Conservation (phyloP, 2,329 filamentous ascomycete genomes). For the Arthrobotrys megalospora region DNA sequence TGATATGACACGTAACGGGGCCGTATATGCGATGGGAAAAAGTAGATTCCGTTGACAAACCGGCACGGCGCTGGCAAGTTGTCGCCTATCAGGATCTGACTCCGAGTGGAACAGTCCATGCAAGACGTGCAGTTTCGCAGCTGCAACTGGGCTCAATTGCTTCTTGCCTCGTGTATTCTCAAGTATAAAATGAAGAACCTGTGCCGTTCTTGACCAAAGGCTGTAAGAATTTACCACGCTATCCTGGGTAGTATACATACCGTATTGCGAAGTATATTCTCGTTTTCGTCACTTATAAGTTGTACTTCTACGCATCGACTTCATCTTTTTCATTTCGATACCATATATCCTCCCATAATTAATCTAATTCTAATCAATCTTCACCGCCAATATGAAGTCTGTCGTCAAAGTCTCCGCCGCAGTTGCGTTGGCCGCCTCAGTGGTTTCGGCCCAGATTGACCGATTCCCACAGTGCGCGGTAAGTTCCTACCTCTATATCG, state of each 20-base stretch:
- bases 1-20: conserved; percentile 34
- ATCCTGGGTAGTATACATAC: conserved; percentile 2
- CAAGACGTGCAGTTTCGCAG: not conserved
- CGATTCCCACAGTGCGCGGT: conserved; percentile 40
- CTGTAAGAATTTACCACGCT: not conserved
- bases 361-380: conserved; percentile 10
- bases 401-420: not conserved
- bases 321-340: conserved; percentile 8
- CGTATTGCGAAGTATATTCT: conserved; percentile 7
- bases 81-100: conserved; percentile 23
- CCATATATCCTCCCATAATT: conserved; percentile 6
- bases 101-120: not conserved
- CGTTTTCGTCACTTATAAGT: not conserved
- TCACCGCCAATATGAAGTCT: conserved; percentile 23
- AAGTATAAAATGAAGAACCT: conserved; percentile 18
- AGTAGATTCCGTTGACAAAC: not conserved
- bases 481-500: not conserved
- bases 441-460: conserved; percentile 41
- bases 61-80: not conserved
- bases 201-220: not conserved
- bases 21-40: not conserved
- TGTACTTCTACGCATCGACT: conserved; percentile 6
- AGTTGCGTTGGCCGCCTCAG: not conserved
- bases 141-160: not conserved
- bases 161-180: conserved; percentile 5